phyloP scores from a whole-genome alignment of 495 filamentous ascomycete species.

The Baudoinia panamericana region DNA sequence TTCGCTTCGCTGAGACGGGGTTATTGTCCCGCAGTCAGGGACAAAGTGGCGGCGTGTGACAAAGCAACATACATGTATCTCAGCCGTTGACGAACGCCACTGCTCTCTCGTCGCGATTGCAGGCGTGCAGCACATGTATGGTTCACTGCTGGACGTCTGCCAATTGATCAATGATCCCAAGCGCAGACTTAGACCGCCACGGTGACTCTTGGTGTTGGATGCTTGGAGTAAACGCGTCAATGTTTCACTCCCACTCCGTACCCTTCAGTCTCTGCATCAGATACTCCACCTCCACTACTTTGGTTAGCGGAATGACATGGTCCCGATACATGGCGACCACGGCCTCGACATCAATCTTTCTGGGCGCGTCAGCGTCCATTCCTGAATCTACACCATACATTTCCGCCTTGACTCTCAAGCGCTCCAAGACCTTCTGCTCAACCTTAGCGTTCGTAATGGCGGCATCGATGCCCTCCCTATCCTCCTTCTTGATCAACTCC shows the following conservation, averaged over 20 bases:
- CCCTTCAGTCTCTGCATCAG: constrained; percentile 80
- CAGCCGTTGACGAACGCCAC: no score
- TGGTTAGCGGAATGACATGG: constrained; percentile 91
- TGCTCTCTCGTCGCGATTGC: no score
- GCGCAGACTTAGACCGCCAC: no score
- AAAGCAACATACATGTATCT: no score
- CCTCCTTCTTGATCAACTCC: constrained; percentile 59
- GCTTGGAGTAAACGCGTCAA: no score
- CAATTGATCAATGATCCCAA: no score
- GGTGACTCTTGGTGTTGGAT: no score
- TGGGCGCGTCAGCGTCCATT: constrained; percentile 38
- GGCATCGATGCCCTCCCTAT: constrained; percentile 66
- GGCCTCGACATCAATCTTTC: constrained; percentile 84
- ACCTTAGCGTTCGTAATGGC: constrained; percentile 86
- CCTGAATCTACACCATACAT: constrained; percentile 90
- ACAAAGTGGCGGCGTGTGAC: no score
- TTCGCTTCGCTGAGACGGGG: no score
- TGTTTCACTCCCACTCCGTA: constrained; percentile 47
- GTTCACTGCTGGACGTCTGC: no score
- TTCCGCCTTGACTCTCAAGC: constrained; percentile 78
- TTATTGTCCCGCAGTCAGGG: no score
- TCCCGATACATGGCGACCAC: constrained; percentile 90
- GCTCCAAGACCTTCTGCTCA: constrained; percentile 81
- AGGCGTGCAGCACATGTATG: no score
- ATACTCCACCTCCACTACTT: constrained; percentile 95